phyloP scores from a whole-genome alignment of 306 rosid species.

The Neltuma alba region DNA sequence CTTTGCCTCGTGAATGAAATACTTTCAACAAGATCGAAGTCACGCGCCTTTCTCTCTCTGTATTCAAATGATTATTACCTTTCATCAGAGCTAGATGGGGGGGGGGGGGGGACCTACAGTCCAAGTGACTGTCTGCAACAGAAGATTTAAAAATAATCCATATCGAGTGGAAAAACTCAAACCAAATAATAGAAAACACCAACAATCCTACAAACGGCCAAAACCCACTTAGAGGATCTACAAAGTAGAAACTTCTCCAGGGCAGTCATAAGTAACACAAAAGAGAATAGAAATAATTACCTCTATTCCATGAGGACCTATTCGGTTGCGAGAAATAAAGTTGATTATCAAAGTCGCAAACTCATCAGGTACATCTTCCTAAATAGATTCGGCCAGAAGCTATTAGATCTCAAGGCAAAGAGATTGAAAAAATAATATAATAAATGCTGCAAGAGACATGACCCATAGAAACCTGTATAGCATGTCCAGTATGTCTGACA shows the following conservation, averaged over 20 bases:
- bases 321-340: constrained; percentile 79
- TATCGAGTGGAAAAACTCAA: background rate
- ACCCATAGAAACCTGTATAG: constrained; percentile 70
- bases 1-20: no score
- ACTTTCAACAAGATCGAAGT: background rate
- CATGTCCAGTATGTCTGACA: constrained; percentile 91
- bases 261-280: background rate
- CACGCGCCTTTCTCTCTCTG: background rate
- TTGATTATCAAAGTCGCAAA: constrained; percentile 68
- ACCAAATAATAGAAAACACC: background rate
- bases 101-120: background rate
- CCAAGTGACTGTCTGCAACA: constrained; percentile 5
- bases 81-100: constrained; percentile 9
- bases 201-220: background rate
- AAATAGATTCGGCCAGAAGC: constrained; percentile 34
- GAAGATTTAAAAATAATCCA: constrained; percentile 4
- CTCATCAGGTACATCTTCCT: constrained; percentile 98
- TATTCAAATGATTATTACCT: background rate
- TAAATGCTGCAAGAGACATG: constrained; percentile 13
- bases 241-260: constrained; percentile 22
- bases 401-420: constrained; percentile 27
- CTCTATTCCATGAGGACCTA: constrained; percentile 90
- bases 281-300: constrained; percentile 53
- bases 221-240: background rate
- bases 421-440: background rate